Percentiles rank a stretch among this genome's conserved stretches.
Evolutionary conservation across 2,329 filamentous ascomycete species (phyloP).

Genomic region (Endoconidiophora laricicola): DNA sequence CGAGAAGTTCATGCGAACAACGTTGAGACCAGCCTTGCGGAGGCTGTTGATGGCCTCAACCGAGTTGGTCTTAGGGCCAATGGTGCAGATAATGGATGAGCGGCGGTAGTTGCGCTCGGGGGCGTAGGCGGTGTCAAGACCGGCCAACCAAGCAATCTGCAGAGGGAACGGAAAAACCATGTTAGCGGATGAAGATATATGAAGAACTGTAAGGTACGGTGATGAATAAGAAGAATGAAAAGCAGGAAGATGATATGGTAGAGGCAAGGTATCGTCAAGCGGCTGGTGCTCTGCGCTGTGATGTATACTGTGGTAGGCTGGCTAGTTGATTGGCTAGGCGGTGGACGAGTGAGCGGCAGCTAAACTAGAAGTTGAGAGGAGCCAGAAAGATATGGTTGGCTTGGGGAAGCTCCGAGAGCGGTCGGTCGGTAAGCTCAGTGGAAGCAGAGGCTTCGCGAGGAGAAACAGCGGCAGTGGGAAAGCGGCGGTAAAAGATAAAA

Average conservation of each 20-base stretch:
- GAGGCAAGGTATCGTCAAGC: background rate
- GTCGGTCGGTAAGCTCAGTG: background rate
- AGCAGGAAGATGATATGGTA: background rate
- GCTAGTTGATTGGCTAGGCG: no score
- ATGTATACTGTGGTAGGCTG: no score
- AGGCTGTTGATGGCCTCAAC: slow-evolving; percentile 93
- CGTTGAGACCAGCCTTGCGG: slow-evolving; percentile 79
- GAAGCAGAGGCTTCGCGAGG: background rate
- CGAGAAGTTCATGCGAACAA: slow-evolving; percentile 96
- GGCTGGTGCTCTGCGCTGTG: no score
- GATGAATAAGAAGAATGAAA: no score
- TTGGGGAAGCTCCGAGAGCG: slow-evolving; percentile 10
- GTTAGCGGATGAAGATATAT: no score
- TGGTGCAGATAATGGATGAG: slow-evolving; percentile 97
- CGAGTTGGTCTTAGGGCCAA: slow-evolving; percentile 98
- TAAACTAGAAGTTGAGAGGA: background rate
- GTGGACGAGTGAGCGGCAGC: background rate
- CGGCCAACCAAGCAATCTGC: slow-evolving; percentile 45
- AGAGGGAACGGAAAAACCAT: no score
- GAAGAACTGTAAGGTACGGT: no score
- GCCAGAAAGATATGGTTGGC: no score
- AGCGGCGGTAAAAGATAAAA: background rate
- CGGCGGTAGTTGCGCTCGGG: slow-evolving; percentile 84
- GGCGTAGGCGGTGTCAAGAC: slow-evolving; percentile 74
- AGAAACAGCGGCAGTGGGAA: background rate